Evolutionary conservation across 805 yeast genomes (phyloP), one percentile per base, ranked within the genome.

Genomic region (Candida adriatica): DNA sequence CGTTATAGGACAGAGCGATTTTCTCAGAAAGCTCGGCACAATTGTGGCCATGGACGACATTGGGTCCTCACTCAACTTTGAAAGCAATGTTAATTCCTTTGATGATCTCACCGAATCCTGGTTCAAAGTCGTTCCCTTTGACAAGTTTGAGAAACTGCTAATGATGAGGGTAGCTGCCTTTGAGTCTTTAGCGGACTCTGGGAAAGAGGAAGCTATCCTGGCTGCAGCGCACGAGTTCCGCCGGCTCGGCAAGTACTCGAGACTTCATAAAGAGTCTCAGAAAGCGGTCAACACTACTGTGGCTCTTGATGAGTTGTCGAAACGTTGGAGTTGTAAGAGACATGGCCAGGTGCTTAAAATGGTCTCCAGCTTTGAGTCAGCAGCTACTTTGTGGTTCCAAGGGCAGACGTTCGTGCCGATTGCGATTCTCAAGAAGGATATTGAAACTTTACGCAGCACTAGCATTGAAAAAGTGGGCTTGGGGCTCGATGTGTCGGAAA

Each of bases 341-440:
- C 4, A 35, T 0, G 27, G 16, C 5, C 3, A 14, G 1, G 10
- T 37, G 2, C 7, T 44, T 5, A 19, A 35, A 2, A 48, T 34
- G 26, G 9, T 46, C 4, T 36, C 54, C 2, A 36, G 27, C 29
- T 64, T 63, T 41, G 74, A 74, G 26, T 48, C 74, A 0, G 86
- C 94, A 0, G 54, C 63, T 4, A 68, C 80, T 0, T 56, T 80
- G 20, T 84, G 94, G 94, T 50, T 59, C 0, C 75, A 73, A 31
- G 75, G 77, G 1, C 74, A 77, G 29, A 66, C 73, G 0, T 56
- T 58, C 6, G 59, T 68, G n/a, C 75, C 94, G 0, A 73, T 84
- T 13, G 63, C 61, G 1, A 68, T 77, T 44, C 48, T 81, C 33
- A 57, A 63, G 31, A 48, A 54, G n/a, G 43, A 34, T n/a, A 18